These are phyloP conservation scores for Dendrobium huoshanense DNA, from an alignment of 106 monocot genomes.

Conservation along the genomic window DNA sequence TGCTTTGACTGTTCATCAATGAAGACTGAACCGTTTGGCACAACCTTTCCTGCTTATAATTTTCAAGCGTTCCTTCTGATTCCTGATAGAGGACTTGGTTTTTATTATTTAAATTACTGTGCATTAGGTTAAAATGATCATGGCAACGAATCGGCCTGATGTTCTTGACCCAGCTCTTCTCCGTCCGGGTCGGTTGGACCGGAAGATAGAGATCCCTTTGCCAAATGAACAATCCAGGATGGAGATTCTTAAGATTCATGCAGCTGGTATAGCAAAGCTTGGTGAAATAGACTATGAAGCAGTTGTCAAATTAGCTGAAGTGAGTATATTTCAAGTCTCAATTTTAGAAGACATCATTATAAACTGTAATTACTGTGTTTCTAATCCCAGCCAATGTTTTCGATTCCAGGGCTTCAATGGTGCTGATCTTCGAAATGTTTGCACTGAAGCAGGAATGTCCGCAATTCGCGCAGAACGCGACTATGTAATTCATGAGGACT, in stretches of 20 bases:
- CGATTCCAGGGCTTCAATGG: conserved; percentile 83
- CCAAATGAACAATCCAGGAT: conserved; percentile 94
- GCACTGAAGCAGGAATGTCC: conserved; percentile 95
- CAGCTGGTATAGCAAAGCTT: conserved; percentile 91
- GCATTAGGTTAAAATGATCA: conserved; percentile 94
- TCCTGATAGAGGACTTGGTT: background rate
- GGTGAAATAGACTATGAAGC: conserved; percentile 96
- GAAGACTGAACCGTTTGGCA: background rate
- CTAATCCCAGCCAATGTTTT: background rate
- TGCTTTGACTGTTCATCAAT: background rate
- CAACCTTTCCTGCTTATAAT: background rate
- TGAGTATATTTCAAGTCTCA: conserved; percentile 12
- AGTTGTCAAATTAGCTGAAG: conserved; percentile 90
- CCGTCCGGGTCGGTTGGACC: conserved; percentile 80
- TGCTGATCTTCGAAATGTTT: conserved; percentile 93
- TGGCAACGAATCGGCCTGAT: conserved; percentile 97
- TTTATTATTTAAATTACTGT: background rate
- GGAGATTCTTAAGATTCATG: conserved; percentile 97
- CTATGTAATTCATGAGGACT: conserved; percentile 94
- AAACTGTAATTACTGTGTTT: background rate
- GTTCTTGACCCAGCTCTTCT: conserved; percentile 94
- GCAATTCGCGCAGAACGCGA: conserved; percentile 96
- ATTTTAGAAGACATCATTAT: background rate
- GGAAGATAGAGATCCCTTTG: conserved; percentile 95
- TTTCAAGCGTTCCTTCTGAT: background rate